Base-by-base conservation (phyloP, 495 filamentous ascomycete species). In the Aspergillus affinis region DNA sequence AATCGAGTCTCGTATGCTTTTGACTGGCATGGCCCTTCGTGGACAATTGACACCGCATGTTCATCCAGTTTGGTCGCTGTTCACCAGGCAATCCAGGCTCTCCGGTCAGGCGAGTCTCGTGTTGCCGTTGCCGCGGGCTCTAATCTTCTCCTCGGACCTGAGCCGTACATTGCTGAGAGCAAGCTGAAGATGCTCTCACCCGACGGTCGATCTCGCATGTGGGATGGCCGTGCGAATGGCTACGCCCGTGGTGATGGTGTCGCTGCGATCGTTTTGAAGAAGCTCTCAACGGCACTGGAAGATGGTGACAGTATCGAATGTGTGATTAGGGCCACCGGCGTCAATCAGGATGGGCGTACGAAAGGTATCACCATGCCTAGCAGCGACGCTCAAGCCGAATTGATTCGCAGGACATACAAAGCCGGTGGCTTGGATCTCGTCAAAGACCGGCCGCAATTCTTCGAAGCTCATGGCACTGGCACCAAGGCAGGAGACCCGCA, bases 241-340 rank as follows among this genome's bases (percentile, higher is more conserved):
- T 79, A 78, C 51, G 68, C 63, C 0, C 69, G 76, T 0, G 74
- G 72, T 0, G 76, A 79, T 18, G 76, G 75, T 2, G 44, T 75
- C 9, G 68, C 65, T 8, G 68, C 64, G 6, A 18, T 79, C 0
- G 57, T 78, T 0, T 45, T 79, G 6, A 77, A 78, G 52, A 48
- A n/a, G n/a, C 57, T 7, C 41, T 73, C 5, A 53, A 41, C 30
- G 18, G 70, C 70, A 2, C 50, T 69, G 8, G 45, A 10, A 47
- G 69, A 70, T 46, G 64, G 72, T 4, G 74, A 79, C 56, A 56
- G 68, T 12, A 74, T 79, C 19, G 65, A 73, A 47, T 67, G 65
- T 47, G 19, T 79, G 1, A 67, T 79, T 17, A 68, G 72, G 0
- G 64, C 64, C 5, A 74, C 65, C 0, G 73, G 67, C 0, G 55